phyloP scores from a whole-genome alignment of 2,329 filamentous ascomycete species.

The Neurospora sp. region DNA sequence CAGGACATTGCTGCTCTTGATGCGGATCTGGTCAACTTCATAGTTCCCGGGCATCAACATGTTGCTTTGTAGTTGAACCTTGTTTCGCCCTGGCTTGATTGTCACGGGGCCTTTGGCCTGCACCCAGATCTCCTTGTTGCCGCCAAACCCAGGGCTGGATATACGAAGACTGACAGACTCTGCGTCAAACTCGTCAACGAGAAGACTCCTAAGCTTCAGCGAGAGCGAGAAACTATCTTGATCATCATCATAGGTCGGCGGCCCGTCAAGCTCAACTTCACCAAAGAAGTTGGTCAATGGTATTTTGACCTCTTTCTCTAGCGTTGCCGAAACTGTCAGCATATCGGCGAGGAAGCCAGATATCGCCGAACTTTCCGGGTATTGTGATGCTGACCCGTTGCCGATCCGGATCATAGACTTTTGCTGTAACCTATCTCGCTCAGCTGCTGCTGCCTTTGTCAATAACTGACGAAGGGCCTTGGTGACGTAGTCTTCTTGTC shows the following conservation, averaged over 20 bases:
- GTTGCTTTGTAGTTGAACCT: slow-evolving; percentile 34
- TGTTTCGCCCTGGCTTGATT: slow-evolving; percentile 45
- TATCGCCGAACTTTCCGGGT: slow-evolving; percentile 29
- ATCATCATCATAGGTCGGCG: slow-evolving; percentile 58
- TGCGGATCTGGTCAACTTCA: slow-evolving; percentile 60
- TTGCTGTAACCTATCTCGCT: slow-evolving; percentile 37
- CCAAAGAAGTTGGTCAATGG: slow-evolving; percentile 67
- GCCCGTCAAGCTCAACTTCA: slow-evolving; percentile 55
- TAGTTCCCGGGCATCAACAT: slow-evolving; percentile 63
- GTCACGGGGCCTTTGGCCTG: slow-evolving; percentile 26
- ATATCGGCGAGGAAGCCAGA: slow-evolving; percentile 39
- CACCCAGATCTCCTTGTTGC: slow-evolving; percentile 47
- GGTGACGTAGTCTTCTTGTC: slow-evolving; percentile 69
- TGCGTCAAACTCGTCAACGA: slow-evolving; percentile 60
- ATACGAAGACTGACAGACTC: slow-evolving; percentile 57
- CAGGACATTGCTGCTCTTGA: slow-evolving; percentile 53
- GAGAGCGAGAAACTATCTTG: slow-evolving; percentile 67
- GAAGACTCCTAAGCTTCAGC: slow-evolving; percentile 59
- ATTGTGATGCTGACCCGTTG: slow-evolving; percentile 16
- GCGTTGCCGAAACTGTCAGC: slow-evolving; percentile 32
- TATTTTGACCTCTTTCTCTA: slow-evolving; percentile 52
- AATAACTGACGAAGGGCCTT: slow-evolving; percentile 65
- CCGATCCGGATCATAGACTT: slow-evolving; percentile 27
- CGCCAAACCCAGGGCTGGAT: slow-evolving; percentile 42
- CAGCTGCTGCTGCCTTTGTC: slow-evolving; percentile 51